phyloP scores from a whole-genome alignment of 345 rosid species.

The Eucalyptus polybractea region DNA sequence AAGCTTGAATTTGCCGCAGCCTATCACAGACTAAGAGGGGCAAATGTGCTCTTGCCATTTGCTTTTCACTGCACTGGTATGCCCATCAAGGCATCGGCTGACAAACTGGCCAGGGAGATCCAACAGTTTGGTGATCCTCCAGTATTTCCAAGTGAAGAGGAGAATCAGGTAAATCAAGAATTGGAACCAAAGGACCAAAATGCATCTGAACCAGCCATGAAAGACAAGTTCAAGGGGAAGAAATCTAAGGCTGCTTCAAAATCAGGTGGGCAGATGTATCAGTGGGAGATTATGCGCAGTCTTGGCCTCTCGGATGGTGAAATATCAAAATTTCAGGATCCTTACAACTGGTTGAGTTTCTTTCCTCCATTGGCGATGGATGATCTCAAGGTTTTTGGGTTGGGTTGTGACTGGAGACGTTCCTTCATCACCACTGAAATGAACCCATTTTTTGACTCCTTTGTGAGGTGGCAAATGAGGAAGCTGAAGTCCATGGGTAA shows the following conservation, averaged over 20 bases:
- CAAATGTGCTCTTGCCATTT: slow-evolving; percentile 79
- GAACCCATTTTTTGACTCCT: slow-evolving; percentile 67
- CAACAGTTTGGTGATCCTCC: slow-evolving; percentile 72
- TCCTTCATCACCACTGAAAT: slow-evolving; percentile 80
- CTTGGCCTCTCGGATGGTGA: slow-evolving; percentile 65
- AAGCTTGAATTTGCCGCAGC: slow-evolving; percentile 92
- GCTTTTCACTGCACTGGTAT: slow-evolving; percentile 94
- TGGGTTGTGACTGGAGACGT: slow-evolving; percentile 94
- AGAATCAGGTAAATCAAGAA: slow-evolving; percentile 6
- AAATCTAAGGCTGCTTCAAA: slow-evolving; percentile 88
- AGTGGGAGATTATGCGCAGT: slow-evolving; percentile 98
- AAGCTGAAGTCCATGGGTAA: slow-evolving; percentile 81
- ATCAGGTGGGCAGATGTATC: slow-evolving; percentile 63
- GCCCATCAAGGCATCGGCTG: slow-evolving; percentile 98
- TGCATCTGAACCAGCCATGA: slow-evolving; percentile 13
- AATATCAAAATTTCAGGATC: slow-evolving; percentile 61
- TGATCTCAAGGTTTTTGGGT: slow-evolving; percentile 76
- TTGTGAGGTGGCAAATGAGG: slow-evolving; percentile 92
- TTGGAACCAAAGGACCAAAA: slow-evolving; percentile 17
- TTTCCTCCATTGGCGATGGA: slow-evolving; percentile 76
- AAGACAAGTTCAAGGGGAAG: slow-evolving; percentile 62
- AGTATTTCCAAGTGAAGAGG: slow-evolving; percentile 28
- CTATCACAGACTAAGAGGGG: slow-evolving; percentile 75
- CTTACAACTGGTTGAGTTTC: slow-evolving; percentile 61
- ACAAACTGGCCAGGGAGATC: slow-evolving; percentile 72